These are phyloP conservation scores for Eucalyptus paniculata DNA, from an alignment of 345 rosid species.

Conservation along the genomic window DNA sequence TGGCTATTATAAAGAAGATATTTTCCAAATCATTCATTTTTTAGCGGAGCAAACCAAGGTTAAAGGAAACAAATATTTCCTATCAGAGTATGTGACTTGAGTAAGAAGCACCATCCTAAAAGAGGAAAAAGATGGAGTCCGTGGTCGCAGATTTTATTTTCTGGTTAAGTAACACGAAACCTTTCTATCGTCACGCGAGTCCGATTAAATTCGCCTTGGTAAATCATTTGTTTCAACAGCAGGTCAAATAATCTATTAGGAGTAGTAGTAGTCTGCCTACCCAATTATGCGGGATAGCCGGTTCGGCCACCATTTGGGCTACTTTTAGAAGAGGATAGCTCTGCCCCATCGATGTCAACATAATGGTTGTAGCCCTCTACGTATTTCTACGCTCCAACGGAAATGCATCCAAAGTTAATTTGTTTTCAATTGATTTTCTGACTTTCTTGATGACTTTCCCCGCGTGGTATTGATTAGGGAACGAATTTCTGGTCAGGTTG, in stretches of 20 bases:
- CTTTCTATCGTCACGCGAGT: neutral
- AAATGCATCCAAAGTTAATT: neutral
- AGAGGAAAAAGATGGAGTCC: neutral
- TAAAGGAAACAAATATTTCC: neutral
- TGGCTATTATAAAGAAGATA: fast-evolving
- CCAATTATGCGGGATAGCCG: neutral
- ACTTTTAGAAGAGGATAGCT: neutral
- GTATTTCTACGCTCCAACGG: neutral
- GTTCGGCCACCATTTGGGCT: neutral
- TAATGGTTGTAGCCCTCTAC: neutral
- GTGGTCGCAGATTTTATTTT: neutral
- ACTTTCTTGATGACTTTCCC: neutral
- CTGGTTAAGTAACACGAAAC: neutral
- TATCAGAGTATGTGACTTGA: neutral
- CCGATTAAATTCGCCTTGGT: neutral
- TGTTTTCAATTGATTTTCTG: neutral
- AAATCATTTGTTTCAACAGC: neutral
- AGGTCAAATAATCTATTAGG: neutral
- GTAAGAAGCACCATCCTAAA: neutral
- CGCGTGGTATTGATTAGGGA: neutral
- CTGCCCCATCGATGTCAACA: neutral
- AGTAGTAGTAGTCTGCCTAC: neutral
- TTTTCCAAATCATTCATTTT: fast-evolving
- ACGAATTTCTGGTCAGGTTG: neutral
- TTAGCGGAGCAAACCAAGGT: neutral